Conservation (phyloP, 1,284 basidiomycete species). For the Trichosporon sp. region DNA sequence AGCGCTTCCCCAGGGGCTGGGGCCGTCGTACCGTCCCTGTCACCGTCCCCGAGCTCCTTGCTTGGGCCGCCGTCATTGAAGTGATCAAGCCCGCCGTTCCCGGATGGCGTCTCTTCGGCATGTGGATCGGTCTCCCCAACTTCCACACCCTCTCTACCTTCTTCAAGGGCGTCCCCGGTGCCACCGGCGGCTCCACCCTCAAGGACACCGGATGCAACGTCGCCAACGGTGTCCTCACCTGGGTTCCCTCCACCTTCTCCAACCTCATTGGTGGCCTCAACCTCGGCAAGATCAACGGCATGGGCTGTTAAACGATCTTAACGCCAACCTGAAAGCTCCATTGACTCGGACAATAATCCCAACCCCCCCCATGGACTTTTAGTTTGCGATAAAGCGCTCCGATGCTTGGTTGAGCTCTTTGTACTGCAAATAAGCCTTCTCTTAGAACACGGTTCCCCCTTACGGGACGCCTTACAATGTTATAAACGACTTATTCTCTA, state of each 20-base stretch:
- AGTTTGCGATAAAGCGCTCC: background rate
- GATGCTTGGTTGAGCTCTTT: conserved; percentile 3
- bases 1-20: conserved; percentile 24
- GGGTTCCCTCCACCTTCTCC: conserved; percentile 13
- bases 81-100: conserved; percentile 15
- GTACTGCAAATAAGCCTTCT: background rate
- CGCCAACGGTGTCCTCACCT: conserved; percentile 11
- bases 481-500: background rate
- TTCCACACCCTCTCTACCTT: conserved; percentile 6
- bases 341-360: background rate
- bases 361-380: background rate
- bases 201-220: conserved; percentile 11
- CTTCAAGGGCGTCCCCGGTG: conserved; percentile 7
- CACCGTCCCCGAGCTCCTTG: conserved; percentile 15
- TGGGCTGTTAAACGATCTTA: conserved; percentile 11
- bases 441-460: background rate
- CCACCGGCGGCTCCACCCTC: conserved; percentile 1
- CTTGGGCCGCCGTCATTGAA: conserved; percentile 15
- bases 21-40: conserved; percentile 16
- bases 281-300: conserved; percentile 10
- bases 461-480: background rate
- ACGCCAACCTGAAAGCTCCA: background rate
- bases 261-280: conserved; percentile 3
- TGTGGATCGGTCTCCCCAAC: conserved; percentile 16
- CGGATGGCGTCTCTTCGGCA: conserved; percentile 18